phyloP scores from a whole-genome alignment of 306 rosid species.

The Lupinus albus region DNA sequence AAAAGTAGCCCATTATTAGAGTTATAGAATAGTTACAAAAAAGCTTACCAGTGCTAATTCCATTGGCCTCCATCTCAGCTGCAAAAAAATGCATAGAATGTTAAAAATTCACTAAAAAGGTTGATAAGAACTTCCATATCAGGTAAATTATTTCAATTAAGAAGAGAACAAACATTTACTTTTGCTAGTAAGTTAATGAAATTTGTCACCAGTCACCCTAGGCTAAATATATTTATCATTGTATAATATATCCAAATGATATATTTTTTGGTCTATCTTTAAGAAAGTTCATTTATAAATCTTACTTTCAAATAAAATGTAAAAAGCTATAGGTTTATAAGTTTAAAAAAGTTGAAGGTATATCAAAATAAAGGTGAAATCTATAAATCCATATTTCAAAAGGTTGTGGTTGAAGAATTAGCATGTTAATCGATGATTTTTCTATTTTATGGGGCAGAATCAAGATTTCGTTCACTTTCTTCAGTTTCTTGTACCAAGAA shows the following conservation, averaged over 20 bases:
- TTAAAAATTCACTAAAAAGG: slow-evolving; percentile 6
- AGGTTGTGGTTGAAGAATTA: slow-evolving; percentile 33
- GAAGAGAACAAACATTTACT: slow-evolving; percentile 20
- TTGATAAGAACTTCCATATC: slow-evolving; percentile 24
- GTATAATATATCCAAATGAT: slow-evolving; percentile 2
- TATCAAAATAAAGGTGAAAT: slow-evolving; percentile 29
- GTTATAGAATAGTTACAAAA: slow-evolving; percentile 35
- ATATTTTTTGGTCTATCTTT: neutral
- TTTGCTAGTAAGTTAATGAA: slow-evolving; percentile 28
- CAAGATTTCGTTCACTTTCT: slow-evolving; percentile 4
- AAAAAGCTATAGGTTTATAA: neutral
- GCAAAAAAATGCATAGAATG: slow-evolving; percentile 32
- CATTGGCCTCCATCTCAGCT: slow-evolving; percentile 52
- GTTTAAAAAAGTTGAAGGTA: slow-evolving; percentile 23
- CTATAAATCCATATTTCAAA: slow-evolving; percentile 21
- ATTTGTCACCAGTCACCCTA: slow-evolving; percentile 20
- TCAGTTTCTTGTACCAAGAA: neutral
- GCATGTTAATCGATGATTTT: neutral
- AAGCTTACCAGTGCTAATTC: slow-evolving; percentile 65
- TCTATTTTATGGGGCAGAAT: neutral
- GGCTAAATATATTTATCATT: slow-evolving; percentile 24
- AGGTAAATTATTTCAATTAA: slow-evolving; percentile 25
- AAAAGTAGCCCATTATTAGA: neutral
- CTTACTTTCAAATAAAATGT: slow-evolving; percentile 6
- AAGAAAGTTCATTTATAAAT: neutral